Base-by-base conservation (phyloP, 163 green algal genomes). In the Smithsoniella earleae region DNA sequence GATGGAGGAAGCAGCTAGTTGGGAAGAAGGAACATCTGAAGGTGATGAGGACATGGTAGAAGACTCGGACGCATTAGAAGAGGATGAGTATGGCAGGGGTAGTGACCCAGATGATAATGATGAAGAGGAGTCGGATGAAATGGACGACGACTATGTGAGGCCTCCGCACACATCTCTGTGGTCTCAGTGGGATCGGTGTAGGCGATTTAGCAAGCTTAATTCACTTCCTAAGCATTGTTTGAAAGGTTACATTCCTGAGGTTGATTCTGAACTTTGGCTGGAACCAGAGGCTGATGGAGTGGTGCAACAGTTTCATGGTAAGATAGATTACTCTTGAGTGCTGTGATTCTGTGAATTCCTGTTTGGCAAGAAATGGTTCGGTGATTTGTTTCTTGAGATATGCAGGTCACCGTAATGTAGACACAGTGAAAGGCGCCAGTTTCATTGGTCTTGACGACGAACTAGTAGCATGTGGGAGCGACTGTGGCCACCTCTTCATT, bases 371-470 rank as follows among this genome's bases (percentile, higher is more conserved):
- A n/a, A n/a, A n/a, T n/a, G n/a, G n/a, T n/a, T n/a, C n/a, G n/a
- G n/a, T n/a, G n/a, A n/a, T n/a, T n/a, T n/a, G n/a, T n/a, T n/a
- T n/a, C n/a, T n/a, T n/a, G n/a, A n/a, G n/a, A n/a, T n/a, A n/a
- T 69, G n/a, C 58, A 69, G 73, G 73, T 13, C 73, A 77, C 37
- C 22, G 36, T 2, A 77, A 77, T 33, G 36, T 55, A 37, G 31
- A 75, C 31, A 77, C 73, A 34, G 73, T 77, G 54, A 77, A 77
- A 22, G 73, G 73, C 13, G 55, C 63, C 25, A 64, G 54, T 31
- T 77, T 77, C 55, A 31, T 75, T 8, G 73, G 73, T 20, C 25
- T 22, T 16, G 36, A 75, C 46, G 52, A 75, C 3, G 73, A 75
- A 36, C 74, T 58, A 1, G 34, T 77, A 3, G 73, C 52, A 38